Evolutionary conservation across 805 yeast genomes (phyloP), one percentile per base, ranked within the genome.

Genomic region (Pichia manshurica): DNA sequence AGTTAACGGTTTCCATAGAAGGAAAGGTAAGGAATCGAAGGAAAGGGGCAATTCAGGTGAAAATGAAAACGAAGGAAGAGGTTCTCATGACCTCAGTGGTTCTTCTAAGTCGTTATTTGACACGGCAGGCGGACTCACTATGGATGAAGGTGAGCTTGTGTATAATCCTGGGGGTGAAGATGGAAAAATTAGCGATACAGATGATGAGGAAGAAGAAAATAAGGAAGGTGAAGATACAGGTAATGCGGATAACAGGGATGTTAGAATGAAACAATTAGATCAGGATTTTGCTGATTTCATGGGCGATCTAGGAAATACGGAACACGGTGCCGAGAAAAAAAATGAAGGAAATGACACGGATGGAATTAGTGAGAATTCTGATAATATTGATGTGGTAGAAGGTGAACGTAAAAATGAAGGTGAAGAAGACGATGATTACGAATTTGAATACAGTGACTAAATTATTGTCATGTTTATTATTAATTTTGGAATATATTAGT

Each of bases 361-460:
- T 10, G 75, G 67, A 16, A 74, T n/a, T n/a, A n/a, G n/a, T n/a
- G n/a, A n/a, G n/a, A n/a, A n/a, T n/a, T n/a, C n/a, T n/a, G n/a
- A n/a, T n/a, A n/a, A n/a, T n/a, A n/a, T n/a, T n/a, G n/a, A n/a
- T n/a, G n/a, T n/a, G n/a, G n/a, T n/a, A n/a, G n/a, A n/a, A n/a
- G n/a, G n/a, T 25, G 29, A 25, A 25, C 10, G 29, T 25, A 25
- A 7, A 25, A 50, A 43, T 13, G 46, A 46, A 9, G 44, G 39
- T 19, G 28, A 38, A 19, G 29, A 22, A 9, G 49, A 40, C 22
- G 45, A 29, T 15, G 46, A 68, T 20, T 75, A 68, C 55, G 79
- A 74, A 0, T 74, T 75, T 52, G 79, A 73, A 40, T 71, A 70
- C 46, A 66, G 68, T 53, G 70, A 67, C 29, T 25, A 25, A 10